These are phyloP conservation scores for Coemansia javaensis DNA, from an alignment of 192 early-diverging fungal genomes.

Conservation along the genomic window DNA sequence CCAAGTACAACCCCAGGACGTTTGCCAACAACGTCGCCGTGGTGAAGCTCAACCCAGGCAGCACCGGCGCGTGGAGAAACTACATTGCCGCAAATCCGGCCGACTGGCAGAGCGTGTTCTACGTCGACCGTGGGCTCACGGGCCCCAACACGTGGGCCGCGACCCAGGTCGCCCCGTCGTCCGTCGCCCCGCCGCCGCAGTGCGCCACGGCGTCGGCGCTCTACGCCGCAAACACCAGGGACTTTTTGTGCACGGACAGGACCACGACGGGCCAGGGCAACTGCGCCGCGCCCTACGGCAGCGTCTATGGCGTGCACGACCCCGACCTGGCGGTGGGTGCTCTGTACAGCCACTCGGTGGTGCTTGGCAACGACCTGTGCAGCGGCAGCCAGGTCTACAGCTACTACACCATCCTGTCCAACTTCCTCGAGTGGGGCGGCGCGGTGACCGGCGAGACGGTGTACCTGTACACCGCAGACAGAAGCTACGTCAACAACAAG, in stretches of 20 bases:
- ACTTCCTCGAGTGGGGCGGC: slow-evolving; percentile 45
- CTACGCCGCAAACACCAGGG: slow-evolving; percentile 19
- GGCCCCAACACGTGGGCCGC: slow-evolving; percentile 3
- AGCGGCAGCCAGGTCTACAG: slow-evolving; percentile 15
- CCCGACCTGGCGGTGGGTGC: slow-evolving; percentile 32
- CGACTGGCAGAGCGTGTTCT: slow-evolving; percentile 32
- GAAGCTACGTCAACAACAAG: slow-evolving; percentile 34
- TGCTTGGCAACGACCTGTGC: slow-evolving; percentile 29
- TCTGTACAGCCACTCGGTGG: slow-evolving; percentile 41
- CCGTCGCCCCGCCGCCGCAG: slow-evolving; percentile 4
- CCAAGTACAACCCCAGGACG: slow-evolving; percentile 19
- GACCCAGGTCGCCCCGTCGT: slow-evolving; percentile 5
- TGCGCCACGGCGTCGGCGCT: slow-evolving; percentile 17
- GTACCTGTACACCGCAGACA: slow-evolving; percentile 30
- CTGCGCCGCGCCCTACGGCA: slow-evolving; percentile 25
- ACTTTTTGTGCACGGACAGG: slow-evolving; percentile 27
- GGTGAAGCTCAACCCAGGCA: slow-evolving; percentile 7
- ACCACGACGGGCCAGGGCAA: background rate
- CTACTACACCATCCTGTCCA: slow-evolving; percentile 38
- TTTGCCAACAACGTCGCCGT: slow-evolving; percentile 44
- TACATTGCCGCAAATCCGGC: slow-evolving; percentile 37
- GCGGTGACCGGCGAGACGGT: slow-evolving; percentile 28
- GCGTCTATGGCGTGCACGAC: slow-evolving; percentile 25
- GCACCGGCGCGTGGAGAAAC: slow-evolving; percentile 17
- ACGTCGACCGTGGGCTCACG: slow-evolving; percentile 4